Evolutionary conservation across 768 basidiomycete genomes (phyloP).

Genomic region (Tricholoma flavovirens): DNA sequence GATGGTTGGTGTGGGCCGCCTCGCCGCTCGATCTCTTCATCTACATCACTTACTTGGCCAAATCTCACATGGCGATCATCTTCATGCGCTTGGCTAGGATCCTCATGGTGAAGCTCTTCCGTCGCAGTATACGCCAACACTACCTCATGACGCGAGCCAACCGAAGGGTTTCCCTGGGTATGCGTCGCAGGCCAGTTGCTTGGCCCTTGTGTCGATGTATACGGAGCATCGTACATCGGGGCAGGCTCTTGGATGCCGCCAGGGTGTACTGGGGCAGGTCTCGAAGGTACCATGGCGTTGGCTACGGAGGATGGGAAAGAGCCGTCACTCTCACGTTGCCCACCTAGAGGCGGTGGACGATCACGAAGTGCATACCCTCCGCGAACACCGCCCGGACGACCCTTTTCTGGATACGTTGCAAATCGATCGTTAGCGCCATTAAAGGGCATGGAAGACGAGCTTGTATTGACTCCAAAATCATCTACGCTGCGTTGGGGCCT

Average conservation of each 20-base stretch:
- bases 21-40: constrained; percentile 29
- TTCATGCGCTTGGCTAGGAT: not conserved
- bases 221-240: constrained; percentile 15
- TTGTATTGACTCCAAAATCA: constrained; percentile 35
- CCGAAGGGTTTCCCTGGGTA: constrained; percentile 7
- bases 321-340: constrained; percentile 19
- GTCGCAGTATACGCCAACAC: constrained; percentile 32
- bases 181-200: constrained; percentile 27
- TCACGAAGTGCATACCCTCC: constrained; percentile 21
- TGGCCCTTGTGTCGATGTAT: constrained; percentile 31
- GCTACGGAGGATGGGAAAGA: constrained; percentile 34
- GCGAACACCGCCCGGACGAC: constrained; percentile 17
- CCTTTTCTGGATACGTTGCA: constrained; percentile 61
- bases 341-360: constrained; percentile 22
- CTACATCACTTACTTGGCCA: constrained; percentile 34
- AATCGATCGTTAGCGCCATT: constrained; percentile 43
- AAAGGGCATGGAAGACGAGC: constrained; percentile 14
- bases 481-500: constrained; percentile 25
- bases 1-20: constrained; percentile 2
- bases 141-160: constrained; percentile 26
- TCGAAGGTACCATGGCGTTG: constrained; percentile 22
- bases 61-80: constrained; percentile 36
- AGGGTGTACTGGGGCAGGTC: not conserved
- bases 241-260: constrained; percentile 7
- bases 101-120: constrained; percentile 12